Evolutionary conservation across 2,329 filamentous ascomycete genomes (phyloP).

Genomic region (Alternaria burnsii): DNA sequence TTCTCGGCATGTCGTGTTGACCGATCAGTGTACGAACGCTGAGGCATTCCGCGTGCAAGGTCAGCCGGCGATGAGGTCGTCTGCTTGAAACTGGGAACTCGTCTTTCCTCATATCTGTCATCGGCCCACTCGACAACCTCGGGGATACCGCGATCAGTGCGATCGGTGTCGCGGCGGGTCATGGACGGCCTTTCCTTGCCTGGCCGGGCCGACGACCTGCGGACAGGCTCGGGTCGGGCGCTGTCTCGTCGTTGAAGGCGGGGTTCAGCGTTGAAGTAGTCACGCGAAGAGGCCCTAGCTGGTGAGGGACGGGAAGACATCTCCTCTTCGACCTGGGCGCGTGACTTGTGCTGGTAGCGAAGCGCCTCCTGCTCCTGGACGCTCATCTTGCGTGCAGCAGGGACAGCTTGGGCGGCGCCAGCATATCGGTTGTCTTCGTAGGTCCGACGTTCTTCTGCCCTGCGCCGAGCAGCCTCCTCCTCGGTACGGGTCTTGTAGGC

Average conservation of each 20-base stretch:
- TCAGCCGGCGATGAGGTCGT: constrained; percentile 50
- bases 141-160: constrained; percentile 38
- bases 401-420: constrained; percentile 7
- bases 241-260: constrained; percentile 35
- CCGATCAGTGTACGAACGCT: constrained; percentile 43
- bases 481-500: constrained; percentile 40
- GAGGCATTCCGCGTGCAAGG: constrained; percentile 32
- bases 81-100: constrained; percentile 49
- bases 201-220: constrained; percentile 47
- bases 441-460: constrained; percentile 41
- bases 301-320: constrained; percentile 35
- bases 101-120: constrained; percentile 26
- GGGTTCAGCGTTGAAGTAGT: constrained; percentile 38
- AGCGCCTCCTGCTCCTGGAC: constrained; percentile 37
- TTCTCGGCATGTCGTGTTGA: constrained; percentile 39
- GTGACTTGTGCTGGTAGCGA: constrained; percentile 40
- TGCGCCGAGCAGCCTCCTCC: constrained; percentile 36
- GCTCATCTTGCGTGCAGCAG: constrained; percentile 37
- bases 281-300: constrained; percentile 41
- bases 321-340: constrained; percentile 36
- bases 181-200: constrained; percentile 36
- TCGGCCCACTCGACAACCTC: constrained; percentile 48
- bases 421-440: constrained; percentile 38
- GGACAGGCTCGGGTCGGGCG: constrained; percentile 38
- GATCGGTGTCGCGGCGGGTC: constrained; percentile 39